These are phyloP conservation scores for Globisporangium splendens DNA, from an alignment of 352 stramenopile species.

Conservation along the genomic window DNA sequence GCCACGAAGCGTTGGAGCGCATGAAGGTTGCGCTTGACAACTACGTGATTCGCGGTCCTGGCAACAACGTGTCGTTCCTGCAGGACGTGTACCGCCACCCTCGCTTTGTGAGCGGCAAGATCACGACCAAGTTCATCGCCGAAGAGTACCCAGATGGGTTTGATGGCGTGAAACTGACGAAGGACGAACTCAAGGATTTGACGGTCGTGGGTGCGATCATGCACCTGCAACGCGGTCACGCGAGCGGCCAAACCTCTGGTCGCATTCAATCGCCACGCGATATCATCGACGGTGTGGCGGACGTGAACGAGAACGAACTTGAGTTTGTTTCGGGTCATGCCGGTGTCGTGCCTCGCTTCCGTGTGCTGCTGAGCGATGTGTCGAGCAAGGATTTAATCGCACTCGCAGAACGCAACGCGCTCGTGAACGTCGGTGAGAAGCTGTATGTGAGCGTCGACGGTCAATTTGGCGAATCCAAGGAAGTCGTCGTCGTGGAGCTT, in stretches of 20 bases:
- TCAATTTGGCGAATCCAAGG: constrained; percentile 40
- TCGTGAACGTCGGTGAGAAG: constrained; percentile 33
- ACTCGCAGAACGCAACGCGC: constrained; percentile 39
- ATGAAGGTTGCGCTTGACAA: constrained; percentile 90
- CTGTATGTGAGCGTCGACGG: constrained; percentile 57
- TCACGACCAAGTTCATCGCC: constrained; percentile 97
- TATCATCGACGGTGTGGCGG: constrained; percentile 10
- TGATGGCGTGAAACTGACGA: constrained; percentile 66
- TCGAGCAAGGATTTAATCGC: constrained; percentile 33
- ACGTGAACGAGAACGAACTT: constrained; percentile 36
- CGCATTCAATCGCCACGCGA: constrained; percentile 18
- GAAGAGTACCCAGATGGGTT: constrained; percentile 96
- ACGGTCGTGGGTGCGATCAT: constrained; percentile 72
- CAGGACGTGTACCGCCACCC: constrained; percentile 90
- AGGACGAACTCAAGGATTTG: constrained; percentile 66
- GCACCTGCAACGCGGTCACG: constrained; percentile 46
- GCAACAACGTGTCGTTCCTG: constrained; percentile 94
- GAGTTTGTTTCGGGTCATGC: constrained; percentile 28
- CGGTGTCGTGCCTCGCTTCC: constrained; percentile 36
- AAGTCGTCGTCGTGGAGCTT: constrained; percentile 45
- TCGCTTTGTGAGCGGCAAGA: constrained; percentile 89
- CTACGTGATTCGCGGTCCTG: constrained; percentile 94
- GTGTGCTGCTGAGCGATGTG: constrained; percentile 23
- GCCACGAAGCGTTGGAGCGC: constrained; percentile 77
- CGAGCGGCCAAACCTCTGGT: constrained; percentile 28